Evolutionary conservation across 2,329 filamentous ascomycete genomes (phyloP).

Genomic region (Alternaria arborescens): DNA sequence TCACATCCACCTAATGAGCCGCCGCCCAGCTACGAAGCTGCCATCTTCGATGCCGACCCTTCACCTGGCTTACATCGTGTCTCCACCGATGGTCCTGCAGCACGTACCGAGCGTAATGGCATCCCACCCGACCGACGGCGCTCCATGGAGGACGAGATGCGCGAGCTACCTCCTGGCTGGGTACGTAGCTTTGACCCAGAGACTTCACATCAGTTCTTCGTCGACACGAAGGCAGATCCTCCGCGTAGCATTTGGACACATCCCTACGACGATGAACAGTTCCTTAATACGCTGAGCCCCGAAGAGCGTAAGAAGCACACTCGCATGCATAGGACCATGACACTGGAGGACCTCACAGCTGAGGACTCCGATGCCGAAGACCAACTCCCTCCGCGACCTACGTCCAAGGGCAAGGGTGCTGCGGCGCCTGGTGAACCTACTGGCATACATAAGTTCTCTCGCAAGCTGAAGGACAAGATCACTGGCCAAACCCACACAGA

Average conservation of each 20-base stretch:
- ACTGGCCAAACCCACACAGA: slow-evolving; percentile 66
- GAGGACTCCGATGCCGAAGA: slow-evolving; percentile 46
- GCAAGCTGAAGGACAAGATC: slow-evolving; percentile 67
- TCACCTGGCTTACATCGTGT: slow-evolving; percentile 36
- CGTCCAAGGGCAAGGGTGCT: slow-evolving; percentile 11
- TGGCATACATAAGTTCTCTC: slow-evolving; percentile 58
- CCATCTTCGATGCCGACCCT: slow-evolving; percentile 36
- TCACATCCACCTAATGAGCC: slow-evolving; percentile 38
- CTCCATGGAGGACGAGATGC: slow-evolving; percentile 69
- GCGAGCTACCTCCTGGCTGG: slow-evolving; percentile 65
- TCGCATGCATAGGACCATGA: slow-evolving; percentile 47
- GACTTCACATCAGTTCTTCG: slow-evolving; percentile 68
- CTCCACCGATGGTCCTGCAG: slow-evolving; percentile 42
- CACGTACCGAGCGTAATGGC: slow-evolving; percentile 56
- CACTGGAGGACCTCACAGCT: slow-evolving; percentile 58
- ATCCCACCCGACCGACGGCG: slow-evolving; percentile 63
- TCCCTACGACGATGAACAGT: slow-evolving; percentile 67
- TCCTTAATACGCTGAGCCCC: slow-evolving; percentile 58
- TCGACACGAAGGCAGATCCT: slow-evolving; percentile 64
- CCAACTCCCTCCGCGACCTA: slow-evolving; percentile 23
- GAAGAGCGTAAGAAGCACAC: slow-evolving; percentile 61
- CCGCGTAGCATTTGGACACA: slow-evolving; percentile 69
- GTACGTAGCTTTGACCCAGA: slow-evolving; percentile 64
- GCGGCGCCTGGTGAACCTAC: slow-evolving; percentile 32
- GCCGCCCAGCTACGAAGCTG: slow-evolving; percentile 47